Evolutionary conservation across 2,329 filamentous ascomycete species (phyloP).

Genomic region (Thielaviopsis cerberus): DNA sequence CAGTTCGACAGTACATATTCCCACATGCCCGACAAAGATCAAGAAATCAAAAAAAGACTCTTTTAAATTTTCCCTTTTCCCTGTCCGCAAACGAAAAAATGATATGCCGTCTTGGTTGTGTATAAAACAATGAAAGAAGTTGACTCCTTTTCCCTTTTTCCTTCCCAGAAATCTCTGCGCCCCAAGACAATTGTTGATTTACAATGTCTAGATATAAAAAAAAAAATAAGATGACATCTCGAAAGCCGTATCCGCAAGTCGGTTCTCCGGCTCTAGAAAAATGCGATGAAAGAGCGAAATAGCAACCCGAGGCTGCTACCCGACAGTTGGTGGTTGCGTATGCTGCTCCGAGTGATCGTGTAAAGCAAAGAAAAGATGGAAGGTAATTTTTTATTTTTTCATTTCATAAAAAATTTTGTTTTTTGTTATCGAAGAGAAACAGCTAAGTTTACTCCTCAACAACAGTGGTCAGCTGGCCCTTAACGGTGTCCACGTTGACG

Average conservation of each 20-base stretch:
- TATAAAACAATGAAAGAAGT: constrained; percentile 3
- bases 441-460: constrained; percentile 47
- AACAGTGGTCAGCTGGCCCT: constrained; percentile 84
- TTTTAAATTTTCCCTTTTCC: constrained; percentile 7
- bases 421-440: constrained; percentile 15
- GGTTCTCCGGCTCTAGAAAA: background rate
- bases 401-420: constrained; percentile 16
- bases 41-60: constrained; percentile 6
- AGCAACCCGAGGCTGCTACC: background rate
- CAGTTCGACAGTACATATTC: background rate
- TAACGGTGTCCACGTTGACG: constrained; percentile 97
- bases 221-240: background rate
- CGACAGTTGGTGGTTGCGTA: background rate
- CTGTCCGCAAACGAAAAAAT: constrained; percentile 5
- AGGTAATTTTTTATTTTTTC: constrained; percentile 15
- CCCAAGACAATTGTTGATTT: background rate
- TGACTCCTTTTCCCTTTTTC: constrained; percentile 1
- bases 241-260: background rate
- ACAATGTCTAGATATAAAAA: background rate
- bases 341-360: background rate
- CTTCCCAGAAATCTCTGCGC: background rate
- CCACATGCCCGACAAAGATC: background rate
- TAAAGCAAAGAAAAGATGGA: constrained; percentile 3
- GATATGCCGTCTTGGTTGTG: constrained; percentile 4
- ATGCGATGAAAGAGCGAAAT: background rate